Base-by-base conservation (phyloP, 116 monocot genomes). In the Posidonia oceanica region DNA sequence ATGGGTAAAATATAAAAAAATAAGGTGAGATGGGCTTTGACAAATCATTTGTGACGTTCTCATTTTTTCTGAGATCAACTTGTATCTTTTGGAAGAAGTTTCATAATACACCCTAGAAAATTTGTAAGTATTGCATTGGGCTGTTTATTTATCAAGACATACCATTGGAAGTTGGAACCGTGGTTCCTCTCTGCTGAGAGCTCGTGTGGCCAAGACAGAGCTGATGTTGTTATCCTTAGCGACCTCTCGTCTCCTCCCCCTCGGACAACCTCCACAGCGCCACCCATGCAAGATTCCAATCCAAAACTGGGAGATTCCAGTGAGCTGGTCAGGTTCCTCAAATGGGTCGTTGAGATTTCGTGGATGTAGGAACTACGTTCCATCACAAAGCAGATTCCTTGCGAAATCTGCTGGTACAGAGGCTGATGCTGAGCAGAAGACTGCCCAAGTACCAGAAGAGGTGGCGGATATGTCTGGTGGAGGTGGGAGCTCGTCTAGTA, bases 401-500 rank as follows among this genome's bases (percentile, higher is more conserved):
- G 78, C 74, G 48, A 72, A 61, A 56, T 68, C 73, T 67, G 63
- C 76, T 38, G 61, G 61, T 39, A 61, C 59, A 3, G 79, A 69
- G 51, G 66, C 39, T 65, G 80, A 71, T 71, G 22, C 68, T 7
- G 63, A 14, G 21, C 3, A 56, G 13, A 56, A 55, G 23, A 78
- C 59, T 17, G 37, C 55, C 17, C 57, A 63, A 63, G 39, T 14
- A 54, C 44, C 52, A 53, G 51, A 39, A 4, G 70, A 52, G 63
- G 70, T 63, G 65, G 40, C 15, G 59, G 53, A 61, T 5, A 54
- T 40, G 36, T 52, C 71, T 56, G 52, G 37, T 2, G 70, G 51
- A 39, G 61, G 18, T 39, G 80, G 72, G 21, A 73, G 67, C 63
- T 65, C 74, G 41, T 51, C 83, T 36, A 70, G 42, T 51, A 85